Conservation (phyloP, 148 eudicot genomes). For the Dysphania ambrosioides region DNA sequence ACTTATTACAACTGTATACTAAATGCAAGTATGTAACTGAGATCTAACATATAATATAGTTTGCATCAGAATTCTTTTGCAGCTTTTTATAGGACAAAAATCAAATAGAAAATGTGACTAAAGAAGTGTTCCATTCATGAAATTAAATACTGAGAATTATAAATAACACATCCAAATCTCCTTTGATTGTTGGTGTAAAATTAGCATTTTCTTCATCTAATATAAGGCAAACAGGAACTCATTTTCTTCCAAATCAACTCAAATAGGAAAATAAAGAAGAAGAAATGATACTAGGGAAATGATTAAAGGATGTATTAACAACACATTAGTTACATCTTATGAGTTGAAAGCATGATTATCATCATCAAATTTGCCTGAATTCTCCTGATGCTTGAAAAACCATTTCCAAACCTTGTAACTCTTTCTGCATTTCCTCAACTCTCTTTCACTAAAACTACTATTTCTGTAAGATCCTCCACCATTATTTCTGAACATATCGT, state of each 20-base stretch:
- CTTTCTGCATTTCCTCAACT: conserved; percentile 46
- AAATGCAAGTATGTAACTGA: neutral
- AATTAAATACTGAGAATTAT: neutral
- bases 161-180: conserved; percentile 7
- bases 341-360: conserved; percentile 18
- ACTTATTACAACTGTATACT: neutral
- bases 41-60: neutral
- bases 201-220: conserved; percentile 10
- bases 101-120: neutral
- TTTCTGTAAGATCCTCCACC: conserved; percentile 49
- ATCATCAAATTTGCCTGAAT: conserved; percentile 32
- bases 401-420: conserved; percentile 74
- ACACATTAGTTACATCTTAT: neutral
- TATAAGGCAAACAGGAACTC: conserved; percentile 8
- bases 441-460: conserved; percentile 35
- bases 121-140: neutral
- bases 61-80: neutral
- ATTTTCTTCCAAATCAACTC: neutral
- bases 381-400: conserved; percentile 52
- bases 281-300: neutral
- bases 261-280: neutral
- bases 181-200: conserved; percentile 9
- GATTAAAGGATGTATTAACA: neutral
- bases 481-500: conserved; percentile 31
- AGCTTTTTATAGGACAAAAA: neutral